Evolutionary conservation across 2,329 filamentous ascomycete species (phyloP).

Genomic region (Talaromyces sp.): DNA sequence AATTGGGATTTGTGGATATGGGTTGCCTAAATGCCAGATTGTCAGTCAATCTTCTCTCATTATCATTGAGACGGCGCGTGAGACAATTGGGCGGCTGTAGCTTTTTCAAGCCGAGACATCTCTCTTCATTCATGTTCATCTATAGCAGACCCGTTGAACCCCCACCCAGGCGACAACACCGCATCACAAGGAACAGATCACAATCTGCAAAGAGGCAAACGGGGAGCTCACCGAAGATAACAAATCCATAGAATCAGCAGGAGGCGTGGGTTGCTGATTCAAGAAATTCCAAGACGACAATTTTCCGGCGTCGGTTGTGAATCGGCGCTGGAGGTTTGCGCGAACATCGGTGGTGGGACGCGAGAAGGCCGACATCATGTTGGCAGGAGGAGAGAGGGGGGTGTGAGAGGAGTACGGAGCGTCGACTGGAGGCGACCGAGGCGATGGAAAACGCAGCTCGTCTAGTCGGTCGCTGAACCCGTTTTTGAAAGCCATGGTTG

Average conservation of each 20-base stretch:
- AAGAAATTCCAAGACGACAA: slow-evolving; percentile 69
- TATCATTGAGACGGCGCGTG: background rate
- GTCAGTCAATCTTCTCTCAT: background rate
- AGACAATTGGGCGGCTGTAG: background rate
- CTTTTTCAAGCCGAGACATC: background rate
- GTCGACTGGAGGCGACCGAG: slow-evolving; percentile 75
- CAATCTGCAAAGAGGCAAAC: slow-evolving; percentile 9
- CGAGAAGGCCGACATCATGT: slow-evolving; percentile 57
- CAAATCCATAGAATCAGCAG: slow-evolving; percentile 53
- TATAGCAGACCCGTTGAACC: background rate
- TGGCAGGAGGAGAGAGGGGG: slow-evolving; percentile 67
- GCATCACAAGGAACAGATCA: background rate
- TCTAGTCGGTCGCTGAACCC: slow-evolving; percentile 66
- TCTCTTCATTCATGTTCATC: background rate
- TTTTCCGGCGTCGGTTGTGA: slow-evolving; percentile 87
- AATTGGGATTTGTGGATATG: slow-evolving; percentile 26
- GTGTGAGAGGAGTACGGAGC: slow-evolving; percentile 69
- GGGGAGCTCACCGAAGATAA: slow-evolving; percentile 49
- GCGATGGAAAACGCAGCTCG: slow-evolving; percentile 72
- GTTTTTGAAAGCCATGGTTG: slow-evolving; percentile 61
- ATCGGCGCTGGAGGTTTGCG: slow-evolving; percentile 78
- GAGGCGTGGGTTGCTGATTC: slow-evolving; percentile 52
- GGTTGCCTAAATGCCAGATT: slow-evolving; percentile 23
- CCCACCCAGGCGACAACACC: background rate
- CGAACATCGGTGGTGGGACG: slow-evolving; percentile 63